A percentile compares a stretch with the other conserved stretches of the same genome.
Conservation (phyloP, 768 basidiomycete species). For the Rhizopogon rudus region DNA sequence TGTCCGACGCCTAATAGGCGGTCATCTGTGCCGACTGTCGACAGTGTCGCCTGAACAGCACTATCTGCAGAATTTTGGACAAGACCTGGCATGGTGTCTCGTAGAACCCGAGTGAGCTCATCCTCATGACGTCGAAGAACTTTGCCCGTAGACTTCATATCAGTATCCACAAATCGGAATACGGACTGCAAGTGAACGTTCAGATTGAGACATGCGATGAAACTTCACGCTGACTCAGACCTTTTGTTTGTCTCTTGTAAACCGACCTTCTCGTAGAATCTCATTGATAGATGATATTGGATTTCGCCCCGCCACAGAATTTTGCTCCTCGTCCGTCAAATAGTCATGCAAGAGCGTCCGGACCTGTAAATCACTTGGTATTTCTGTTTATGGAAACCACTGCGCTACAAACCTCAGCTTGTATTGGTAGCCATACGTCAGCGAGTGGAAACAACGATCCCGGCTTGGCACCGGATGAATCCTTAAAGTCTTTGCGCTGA, state of each 20-base stretch:
- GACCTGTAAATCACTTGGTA: conserved; percentile 46
- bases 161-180: conserved; percentile 91
- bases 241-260: conserved; percentile 74
- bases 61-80: conserved; percentile 68
- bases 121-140: conserved; percentile 76
- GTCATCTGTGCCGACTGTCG: conserved; percentile 65
- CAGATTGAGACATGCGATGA: background rate
- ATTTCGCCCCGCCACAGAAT: conserved; percentile 72
- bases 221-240: conserved; percentile 29
- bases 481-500: conserved; percentile 88
- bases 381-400: conserved; percentile 2
- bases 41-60: conserved; percentile 53
- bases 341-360: conserved; percentile 83
- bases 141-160: conserved; percentile 65
- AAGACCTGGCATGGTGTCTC: conserved; percentile 91
- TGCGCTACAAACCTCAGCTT: conserved; percentile 63
- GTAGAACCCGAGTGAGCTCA: conserved; percentile 74
- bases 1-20: conserved; percentile 67
- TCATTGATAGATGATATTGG: conserved; percentile 94
- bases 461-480: conserved; percentile 73
- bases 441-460: conserved; percentile 75
- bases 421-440: conserved; percentile 86
- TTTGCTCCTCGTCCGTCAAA: conserved; percentile 87
- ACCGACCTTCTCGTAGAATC: conserved; percentile 79
- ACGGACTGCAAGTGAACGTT: conserved; percentile 47